Percentiles rank a stretch among this genome's conserved stretches.
Conservation (phyloP, 176 grass and related monocot genomes). For the Ensete ventricosum region DNA sequence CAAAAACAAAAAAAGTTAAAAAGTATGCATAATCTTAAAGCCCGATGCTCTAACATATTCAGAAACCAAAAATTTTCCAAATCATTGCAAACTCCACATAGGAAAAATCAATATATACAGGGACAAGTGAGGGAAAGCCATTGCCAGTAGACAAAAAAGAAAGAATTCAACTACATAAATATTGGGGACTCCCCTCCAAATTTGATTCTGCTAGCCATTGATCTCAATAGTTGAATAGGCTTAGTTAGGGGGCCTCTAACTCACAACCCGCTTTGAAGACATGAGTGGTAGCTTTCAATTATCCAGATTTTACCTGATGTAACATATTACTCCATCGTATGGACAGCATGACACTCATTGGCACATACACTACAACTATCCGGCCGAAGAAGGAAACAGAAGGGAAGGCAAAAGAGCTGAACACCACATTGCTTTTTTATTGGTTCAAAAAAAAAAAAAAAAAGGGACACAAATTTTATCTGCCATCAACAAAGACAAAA, state of each 20-base stretch:
- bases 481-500: conserved; percentile 1
- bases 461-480: conserved; percentile 4
- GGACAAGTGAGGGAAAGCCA: too few relatives aligned
- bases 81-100: too few relatives aligned
- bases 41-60: too few relatives aligned
- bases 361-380: not conserved
- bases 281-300: not conserved
- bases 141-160: too few relatives aligned
- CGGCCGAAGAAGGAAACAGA: not conserved
- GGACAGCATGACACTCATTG: not conserved
- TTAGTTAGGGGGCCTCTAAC: not conserved
- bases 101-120: too few relatives aligned
- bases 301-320: not conserved
- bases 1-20: too few relatives aligned
- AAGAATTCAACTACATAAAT: too few relatives aligned
- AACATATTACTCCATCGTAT: not conserved
- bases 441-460: not conserved
- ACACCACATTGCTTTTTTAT: conserved; percentile 4
- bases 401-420: not conserved
- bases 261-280: not conserved
- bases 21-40: too few relatives aligned
- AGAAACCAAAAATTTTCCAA: too few relatives aligned
- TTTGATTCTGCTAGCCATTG: too few relatives aligned
- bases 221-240: not conserved
- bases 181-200: too few relatives aligned